phyloP scores from a whole-genome alignment of 1,139 yeast species.

The Zygosaccharomyces sapae region DNA sequence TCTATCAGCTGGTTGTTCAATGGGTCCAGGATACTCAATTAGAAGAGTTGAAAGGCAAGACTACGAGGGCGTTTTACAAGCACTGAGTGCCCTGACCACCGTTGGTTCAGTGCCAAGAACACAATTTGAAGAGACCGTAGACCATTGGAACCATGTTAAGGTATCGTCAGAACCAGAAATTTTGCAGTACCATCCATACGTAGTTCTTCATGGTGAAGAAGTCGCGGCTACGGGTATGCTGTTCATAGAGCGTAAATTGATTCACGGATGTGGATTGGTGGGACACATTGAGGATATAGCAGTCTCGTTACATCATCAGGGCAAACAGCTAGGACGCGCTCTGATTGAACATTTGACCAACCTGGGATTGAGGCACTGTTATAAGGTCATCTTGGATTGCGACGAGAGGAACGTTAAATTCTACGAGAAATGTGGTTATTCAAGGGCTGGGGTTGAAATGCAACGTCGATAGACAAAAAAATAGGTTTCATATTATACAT shows the following conservation, averaged over 20 bases:
- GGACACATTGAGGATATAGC: slow-evolving; percentile 97
- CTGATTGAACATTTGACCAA: slow-evolving; percentile 62
- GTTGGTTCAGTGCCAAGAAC: slow-evolving; percentile 53
- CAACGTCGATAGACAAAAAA: slow-evolving; percentile 27
- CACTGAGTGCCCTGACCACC: slow-evolving; percentile 54
- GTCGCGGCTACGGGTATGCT: slow-evolving; percentile 49
- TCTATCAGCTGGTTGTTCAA: no score
- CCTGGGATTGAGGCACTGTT: slow-evolving; percentile 67
- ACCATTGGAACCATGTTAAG: slow-evolving; percentile 45
- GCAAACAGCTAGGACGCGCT: slow-evolving; percentile 69
- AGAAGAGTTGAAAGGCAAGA: slow-evolving; percentile 48
- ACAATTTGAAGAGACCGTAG: slow-evolving; percentile 44
- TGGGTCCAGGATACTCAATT: slow-evolving; percentile 41
- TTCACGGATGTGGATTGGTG: slow-evolving; percentile 76
- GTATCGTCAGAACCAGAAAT: slow-evolving; percentile 19
- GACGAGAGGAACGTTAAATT: slow-evolving; percentile 74
- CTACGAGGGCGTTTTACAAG: slow-evolving; percentile 47
- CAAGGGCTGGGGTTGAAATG: slow-evolving; percentile 74
- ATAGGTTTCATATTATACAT: not conserved
- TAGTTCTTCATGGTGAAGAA: slow-evolving; percentile 45
- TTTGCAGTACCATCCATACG: slow-evolving; percentile 53
- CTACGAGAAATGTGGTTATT: slow-evolving; percentile 80
- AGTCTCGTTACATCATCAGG: slow-evolving; percentile 71
- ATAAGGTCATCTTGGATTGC: slow-evolving; percentile 91
- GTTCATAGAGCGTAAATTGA: slow-evolving; percentile 58